These are phyloP conservation scores for Murraya paniculata DNA, from an alignment of 345 rosid genomes.

Conservation along the genomic window DNA sequence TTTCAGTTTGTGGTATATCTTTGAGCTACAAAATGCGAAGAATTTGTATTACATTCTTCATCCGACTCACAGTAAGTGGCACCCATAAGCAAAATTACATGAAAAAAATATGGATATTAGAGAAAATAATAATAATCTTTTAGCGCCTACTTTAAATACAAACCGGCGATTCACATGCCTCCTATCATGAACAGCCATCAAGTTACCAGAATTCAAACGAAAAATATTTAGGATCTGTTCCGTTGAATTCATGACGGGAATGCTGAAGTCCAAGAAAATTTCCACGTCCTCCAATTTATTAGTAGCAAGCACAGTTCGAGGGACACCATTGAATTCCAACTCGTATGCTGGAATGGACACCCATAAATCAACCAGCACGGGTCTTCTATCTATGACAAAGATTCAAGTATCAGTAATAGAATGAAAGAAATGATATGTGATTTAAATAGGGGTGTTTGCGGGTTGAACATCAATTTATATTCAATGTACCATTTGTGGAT, in stretches of 20 bases:
- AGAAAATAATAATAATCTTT: background rate
- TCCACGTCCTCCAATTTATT: conserved; percentile 34
- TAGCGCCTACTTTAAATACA: conserved; percentile 35
- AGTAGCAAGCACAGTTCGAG: conserved; percentile 47
- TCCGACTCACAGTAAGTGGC: background rate
- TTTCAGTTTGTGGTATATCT: conserved; percentile 33
- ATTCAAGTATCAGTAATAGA: conserved; percentile 3
- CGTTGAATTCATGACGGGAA: conserved; percentile 46
- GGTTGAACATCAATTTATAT: too few species aligned
- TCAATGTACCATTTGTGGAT: fast-evolving
- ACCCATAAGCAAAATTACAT: background rate
- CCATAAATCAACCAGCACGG: conserved; percentile 48
- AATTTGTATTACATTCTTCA: conserved; percentile 3
- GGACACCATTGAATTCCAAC: conserved; percentile 36
- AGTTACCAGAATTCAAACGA: conserved; percentile 29
- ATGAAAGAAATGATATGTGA: background rate
- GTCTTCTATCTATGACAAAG: conserved; percentile 48
- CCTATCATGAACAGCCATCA: conserved; percentile 25
- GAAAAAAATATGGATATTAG: background rate
- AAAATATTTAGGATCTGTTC: conserved; percentile 38
- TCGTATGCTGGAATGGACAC: conserved; percentile 45
- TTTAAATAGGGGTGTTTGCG: too few species aligned
- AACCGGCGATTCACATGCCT: conserved; percentile 42
- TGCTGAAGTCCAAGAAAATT: conserved; percentile 48
- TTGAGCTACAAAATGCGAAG: conserved; percentile 35